Evolutionary conservation across 2,329 filamentous ascomycete genomes (phyloP).

Genomic region (Cercospora sp.): DNA sequence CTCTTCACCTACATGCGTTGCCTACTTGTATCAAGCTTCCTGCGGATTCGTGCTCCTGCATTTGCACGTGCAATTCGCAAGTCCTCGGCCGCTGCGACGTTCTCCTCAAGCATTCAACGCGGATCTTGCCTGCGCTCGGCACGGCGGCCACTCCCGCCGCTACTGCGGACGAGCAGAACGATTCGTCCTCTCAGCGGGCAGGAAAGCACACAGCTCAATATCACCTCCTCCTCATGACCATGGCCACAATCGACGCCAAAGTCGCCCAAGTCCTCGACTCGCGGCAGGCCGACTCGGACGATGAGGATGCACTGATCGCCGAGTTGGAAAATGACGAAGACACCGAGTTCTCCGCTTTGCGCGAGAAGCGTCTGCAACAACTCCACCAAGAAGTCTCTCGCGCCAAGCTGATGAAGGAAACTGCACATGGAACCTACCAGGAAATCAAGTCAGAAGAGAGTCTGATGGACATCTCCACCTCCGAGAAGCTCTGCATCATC

Average conservation of each 20-base stretch:
- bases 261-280: slow-evolving; percentile 54
- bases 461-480: slow-evolving; percentile 61
- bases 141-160: neutral
- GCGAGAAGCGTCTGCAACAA: slow-evolving; percentile 59
- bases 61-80: neutral
- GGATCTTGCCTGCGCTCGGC: slow-evolving; percentile 1
- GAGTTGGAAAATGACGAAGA: slow-evolving; percentile 58
- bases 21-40: neutral
- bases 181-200: neutral
- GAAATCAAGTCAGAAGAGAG: slow-evolving; percentile 60
- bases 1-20: neutral
- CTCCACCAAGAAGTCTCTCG: slow-evolving; percentile 57
- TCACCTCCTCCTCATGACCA: slow-evolving; percentile 5
- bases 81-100: neutral
- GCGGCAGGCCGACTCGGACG: slow-evolving; percentile 50
- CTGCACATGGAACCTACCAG: slow-evolving; percentile 51
- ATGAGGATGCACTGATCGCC: slow-evolving; percentile 62
- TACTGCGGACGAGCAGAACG: neutral
- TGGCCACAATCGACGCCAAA: slow-evolving; percentile 47
- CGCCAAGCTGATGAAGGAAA: slow-evolving; percentile 50
- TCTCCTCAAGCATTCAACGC: neutral
- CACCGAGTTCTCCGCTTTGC: slow-evolving; percentile 54
- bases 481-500: slow-evolving; percentile 58
- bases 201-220: neutral
- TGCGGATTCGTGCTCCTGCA: neutral